Conservation (phyloP, 495 filamentous ascomycete genomes). For the Clohesyomyces aquaticus region DNA sequence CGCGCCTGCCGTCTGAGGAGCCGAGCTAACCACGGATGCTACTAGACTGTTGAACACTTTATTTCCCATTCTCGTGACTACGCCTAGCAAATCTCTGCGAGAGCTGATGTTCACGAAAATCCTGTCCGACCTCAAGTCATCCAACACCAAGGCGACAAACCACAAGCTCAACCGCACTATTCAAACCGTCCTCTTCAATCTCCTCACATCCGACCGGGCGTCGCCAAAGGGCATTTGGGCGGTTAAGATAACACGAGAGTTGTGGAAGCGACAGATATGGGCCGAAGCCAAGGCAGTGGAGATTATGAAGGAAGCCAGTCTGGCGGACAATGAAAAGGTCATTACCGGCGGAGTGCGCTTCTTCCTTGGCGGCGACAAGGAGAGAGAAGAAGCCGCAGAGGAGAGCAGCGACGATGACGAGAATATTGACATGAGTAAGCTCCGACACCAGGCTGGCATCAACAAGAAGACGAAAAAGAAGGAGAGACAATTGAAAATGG, state of each 20-base stretch:
- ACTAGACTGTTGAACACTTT: slow-evolving; percentile 74
- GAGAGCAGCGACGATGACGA: slow-evolving; percentile 82
- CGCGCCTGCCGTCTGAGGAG: neutral
- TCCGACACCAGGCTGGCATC: slow-evolving; percentile 83
- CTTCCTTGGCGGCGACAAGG: slow-evolving; percentile 94
- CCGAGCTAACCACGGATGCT: neutral
- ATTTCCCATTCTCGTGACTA: slow-evolving; percentile 86
- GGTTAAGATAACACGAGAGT: slow-evolving; percentile 81
- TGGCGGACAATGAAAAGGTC: slow-evolving; percentile 87
- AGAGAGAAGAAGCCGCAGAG: slow-evolving; percentile 87
- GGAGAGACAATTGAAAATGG: slow-evolving; percentile 74
- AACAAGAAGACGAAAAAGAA: slow-evolving; percentile 97
- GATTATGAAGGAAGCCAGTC: slow-evolving; percentile 87
- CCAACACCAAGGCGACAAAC: slow-evolving; percentile 83
- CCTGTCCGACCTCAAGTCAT: slow-evolving; percentile 80
- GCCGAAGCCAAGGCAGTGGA: slow-evolving; percentile 85
- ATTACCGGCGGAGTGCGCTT: slow-evolving; percentile 84
- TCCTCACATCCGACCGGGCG: slow-evolving; percentile 80
- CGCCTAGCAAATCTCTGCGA: slow-evolving; percentile 83
- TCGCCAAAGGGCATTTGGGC: slow-evolving; percentile 92
- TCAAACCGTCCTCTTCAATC: slow-evolving; percentile 88
- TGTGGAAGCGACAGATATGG: slow-evolving; percentile 91
- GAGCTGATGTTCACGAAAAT: slow-evolving; percentile 87
- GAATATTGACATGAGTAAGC: slow-evolving; percentile 72
- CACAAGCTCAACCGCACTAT: slow-evolving; percentile 91